Evolutionary conservation across 2,329 filamentous ascomycete species (phyloP).

Genomic region (Chrysoporthe austroafricana): DNA sequence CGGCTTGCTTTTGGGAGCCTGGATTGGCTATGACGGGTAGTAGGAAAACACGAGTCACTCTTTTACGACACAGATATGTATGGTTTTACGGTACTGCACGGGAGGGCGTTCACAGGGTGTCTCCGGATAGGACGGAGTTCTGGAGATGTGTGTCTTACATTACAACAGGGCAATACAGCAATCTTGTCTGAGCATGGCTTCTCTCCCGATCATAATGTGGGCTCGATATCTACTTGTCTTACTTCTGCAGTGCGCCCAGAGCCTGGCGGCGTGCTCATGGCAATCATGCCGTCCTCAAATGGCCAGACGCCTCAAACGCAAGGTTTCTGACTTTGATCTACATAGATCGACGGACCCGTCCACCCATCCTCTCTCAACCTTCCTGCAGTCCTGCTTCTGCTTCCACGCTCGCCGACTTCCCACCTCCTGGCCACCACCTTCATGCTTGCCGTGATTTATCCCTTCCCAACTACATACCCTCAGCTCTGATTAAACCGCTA

Average conservation of each 20-base stretch:
- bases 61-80: not conserved
- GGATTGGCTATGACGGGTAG: not conserved
- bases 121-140: not conserved
- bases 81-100: not conserved
- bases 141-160: not conserved
- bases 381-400: no score
- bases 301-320: no score
- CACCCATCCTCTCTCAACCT: no score
- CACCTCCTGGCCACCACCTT: no score
- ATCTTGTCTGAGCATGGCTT: not conserved
- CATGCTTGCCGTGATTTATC: no score
- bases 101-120: not conserved
- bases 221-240: not conserved
- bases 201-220: not conserved
- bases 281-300: no score
- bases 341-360: no score
- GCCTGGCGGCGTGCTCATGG: no score
- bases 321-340: no score
- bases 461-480: no score
- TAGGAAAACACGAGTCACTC: slow-evolving; percentile 8
- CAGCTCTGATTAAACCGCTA: no score
- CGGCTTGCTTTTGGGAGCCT: not conserved
- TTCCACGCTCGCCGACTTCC: no score
- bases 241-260: not conserved
- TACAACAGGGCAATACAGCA: slow-evolving; percentile 5